Evolutionary conservation across 495 filamentous ascomycete genomes (phyloP).

Genomic region (Talaromyces borbonicus): DNA sequence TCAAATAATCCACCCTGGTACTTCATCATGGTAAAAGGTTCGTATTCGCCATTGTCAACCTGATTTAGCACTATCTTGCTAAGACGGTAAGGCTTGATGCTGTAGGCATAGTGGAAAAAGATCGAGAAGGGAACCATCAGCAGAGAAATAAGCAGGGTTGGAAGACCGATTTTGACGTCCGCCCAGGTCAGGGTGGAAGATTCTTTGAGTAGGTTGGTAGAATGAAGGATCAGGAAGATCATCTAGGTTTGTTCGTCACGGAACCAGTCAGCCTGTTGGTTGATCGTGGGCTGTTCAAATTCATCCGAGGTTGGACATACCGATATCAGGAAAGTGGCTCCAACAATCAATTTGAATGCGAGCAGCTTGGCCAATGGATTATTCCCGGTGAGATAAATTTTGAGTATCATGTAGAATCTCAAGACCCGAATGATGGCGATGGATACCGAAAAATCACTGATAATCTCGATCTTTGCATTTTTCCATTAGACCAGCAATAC

Average conservation of each 20-base stretch:
- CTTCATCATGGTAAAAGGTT: background rate
- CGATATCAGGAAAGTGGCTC: slow-evolving; percentile 19
- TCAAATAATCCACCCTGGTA: background rate
- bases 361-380: slow-evolving; percentile 20
- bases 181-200: slow-evolving; percentile 19
- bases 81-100: slow-evolving; percentile 14
- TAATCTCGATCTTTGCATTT: slow-evolving; percentile 15
- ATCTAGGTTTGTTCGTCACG: background rate
- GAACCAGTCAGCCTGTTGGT: slow-evolving; percentile 12
- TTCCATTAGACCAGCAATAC: background rate
- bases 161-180: slow-evolving; percentile 24
- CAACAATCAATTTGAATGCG: slow-evolving; percentile 26
- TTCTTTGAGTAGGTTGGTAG: slow-evolving; percentile 14
- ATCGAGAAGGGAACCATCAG: slow-evolving; percentile 26
- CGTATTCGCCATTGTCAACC: background rate
- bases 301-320: background rate
- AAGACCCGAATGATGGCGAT: slow-evolving; percentile 18
- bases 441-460: slow-evolving; percentile 15
- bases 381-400: slow-evolving; percentile 13
- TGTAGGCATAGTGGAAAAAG: slow-evolving; percentile 25
- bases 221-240: slow-evolving; percentile 21
- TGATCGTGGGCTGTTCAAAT: background rate
- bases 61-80: background rate
- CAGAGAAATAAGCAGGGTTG: slow-evolving; percentile 23
- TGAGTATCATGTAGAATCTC: slow-evolving; percentile 17